Evolutionary conservation across 805 yeast genomes (phyloP), one percentile per base, ranked within the genome.

Genomic region (Suhomyces emberorum): DNA sequence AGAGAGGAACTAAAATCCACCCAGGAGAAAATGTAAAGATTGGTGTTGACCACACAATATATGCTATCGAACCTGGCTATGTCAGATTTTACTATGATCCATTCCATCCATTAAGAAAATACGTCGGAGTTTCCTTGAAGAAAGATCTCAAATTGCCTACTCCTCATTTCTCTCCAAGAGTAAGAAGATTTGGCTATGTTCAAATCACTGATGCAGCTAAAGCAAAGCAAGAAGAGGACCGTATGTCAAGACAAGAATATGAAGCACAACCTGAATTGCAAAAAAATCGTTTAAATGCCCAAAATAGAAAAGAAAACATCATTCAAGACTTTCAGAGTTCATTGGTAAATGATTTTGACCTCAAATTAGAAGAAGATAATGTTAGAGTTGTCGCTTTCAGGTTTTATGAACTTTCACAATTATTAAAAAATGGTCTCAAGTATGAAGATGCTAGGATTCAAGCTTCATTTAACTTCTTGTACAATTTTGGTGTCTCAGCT

Each of bases 1-100:
- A 93, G 57, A 77, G 98, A 59, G 98, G 98, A 51, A 88, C 98
- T 14, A 83, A 78, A 53, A 84, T 89, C 59, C 93, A 79, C 55
- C 98, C 98, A 0, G 98, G 98, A 22, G 95, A 85, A 48, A 89
- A 93, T 50, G 84, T 79, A 8, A 81, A 80, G 7, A 86, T 91
- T 42, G 98, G 98, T 44, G 82, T 79, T 52, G 98, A 93, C 59
- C 97, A 89, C 60, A 91, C 98, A 2, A 75, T 93, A 21, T 88
- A 72, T 59, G 96, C 98, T 3, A 52, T 70, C 23, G 98, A 93
- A 56, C 96, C 96, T 3, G 98, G 98, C 17, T 88, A 70, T 58
- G 97, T 91, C 20, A 77, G 95, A 45, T 93, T 77, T 63, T 93
- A 93, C 62, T 66, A 82, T 42, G 96, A 93, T 67, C 98, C 98